phyloP scores from a whole-genome alignment of 805 yeast genomes.

The Yarrowia divulgata region DNA sequence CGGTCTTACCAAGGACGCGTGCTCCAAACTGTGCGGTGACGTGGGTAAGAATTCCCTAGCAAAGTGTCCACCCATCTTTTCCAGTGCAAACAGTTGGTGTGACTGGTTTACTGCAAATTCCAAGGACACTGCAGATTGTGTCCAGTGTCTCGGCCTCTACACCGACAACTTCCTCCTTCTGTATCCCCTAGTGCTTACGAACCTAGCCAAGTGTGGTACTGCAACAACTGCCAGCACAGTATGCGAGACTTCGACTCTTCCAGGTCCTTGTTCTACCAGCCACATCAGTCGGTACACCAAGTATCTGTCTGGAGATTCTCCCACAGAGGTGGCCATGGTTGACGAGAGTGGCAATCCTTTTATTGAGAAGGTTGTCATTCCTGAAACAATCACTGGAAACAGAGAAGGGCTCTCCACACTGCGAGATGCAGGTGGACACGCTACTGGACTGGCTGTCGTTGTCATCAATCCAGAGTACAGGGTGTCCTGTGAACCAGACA shows the following conservation, averaged over 20 bases:
- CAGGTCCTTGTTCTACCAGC: not conserved
- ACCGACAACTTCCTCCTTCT: constrained; percentile 1
- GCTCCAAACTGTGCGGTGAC: not conserved
- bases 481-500: not conserved
- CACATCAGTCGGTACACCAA: constrained; percentile 7
- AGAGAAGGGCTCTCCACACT: not conserved
- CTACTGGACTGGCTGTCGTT: constrained; percentile 2
- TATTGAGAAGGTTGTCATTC: not conserved
- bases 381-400: not conserved
- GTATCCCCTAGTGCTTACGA: not conserved
- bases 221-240: constrained; percentile 4
- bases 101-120: not conserved
- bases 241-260: not conserved
- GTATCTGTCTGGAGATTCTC: not conserved
- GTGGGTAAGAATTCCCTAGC: not conserved
- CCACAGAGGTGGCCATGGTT: not conserved
- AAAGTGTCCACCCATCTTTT: not conserved
- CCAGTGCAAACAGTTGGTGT: not conserved
- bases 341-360: not conserved
- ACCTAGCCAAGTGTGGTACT: not conserved
- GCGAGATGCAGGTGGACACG: not conserved
- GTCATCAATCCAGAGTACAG: not conserved
- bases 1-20: not conserved
- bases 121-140: not conserved
- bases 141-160: constrained; percentile 6